phyloP scores from a whole-genome alignment of 257 asterid genomes.

The Prunella vulgaris region DNA sequence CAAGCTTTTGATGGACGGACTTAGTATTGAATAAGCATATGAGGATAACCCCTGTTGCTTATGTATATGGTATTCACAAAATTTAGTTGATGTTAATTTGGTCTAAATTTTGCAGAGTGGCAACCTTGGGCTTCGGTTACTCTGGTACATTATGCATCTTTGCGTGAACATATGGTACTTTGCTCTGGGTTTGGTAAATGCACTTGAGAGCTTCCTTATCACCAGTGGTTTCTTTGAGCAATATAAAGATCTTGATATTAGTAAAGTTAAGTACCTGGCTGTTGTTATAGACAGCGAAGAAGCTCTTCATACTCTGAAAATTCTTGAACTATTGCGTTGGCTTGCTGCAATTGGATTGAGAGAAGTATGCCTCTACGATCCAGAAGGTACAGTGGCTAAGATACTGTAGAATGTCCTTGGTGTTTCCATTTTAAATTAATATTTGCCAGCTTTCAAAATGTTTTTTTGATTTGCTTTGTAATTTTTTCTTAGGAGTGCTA shows the following conservation, averaged over 20 bases:
- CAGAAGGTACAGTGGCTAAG: conserved; percentile 53
- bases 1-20: too few species aligned
- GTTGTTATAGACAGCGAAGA: conserved; percentile 89
- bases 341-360: conserved; percentile 58
- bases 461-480: conserved; percentile 14
- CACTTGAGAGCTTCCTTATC: conserved; percentile 71
- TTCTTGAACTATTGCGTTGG: conserved; percentile 69
- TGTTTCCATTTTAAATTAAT: neutral
- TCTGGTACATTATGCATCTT: conserved; percentile 68
- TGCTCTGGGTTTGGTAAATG: conserved; percentile 33
- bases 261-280: conserved; percentile 75
- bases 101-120: conserved; percentile 39
- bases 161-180: conserved; percentile 62
- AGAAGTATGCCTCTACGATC: conserved; percentile 76
- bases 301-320: conserved; percentile 60
- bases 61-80: neutral
- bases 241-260: conserved; percentile 49
- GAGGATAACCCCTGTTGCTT: conserved; percentile 2
- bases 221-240: conserved; percentile 50
- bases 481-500: conserved; percentile 56
- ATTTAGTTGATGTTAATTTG: conserved; percentile 20
- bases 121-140: conserved; percentile 40
- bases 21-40: conserved; percentile 1
- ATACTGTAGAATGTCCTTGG: conserved; percentile 4
- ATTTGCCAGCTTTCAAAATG: conserved; percentile 1